Evolutionary conservation across 176 grass and related monocot species (phyloP).

Genomic region (Aegilops bicornis): DNA sequence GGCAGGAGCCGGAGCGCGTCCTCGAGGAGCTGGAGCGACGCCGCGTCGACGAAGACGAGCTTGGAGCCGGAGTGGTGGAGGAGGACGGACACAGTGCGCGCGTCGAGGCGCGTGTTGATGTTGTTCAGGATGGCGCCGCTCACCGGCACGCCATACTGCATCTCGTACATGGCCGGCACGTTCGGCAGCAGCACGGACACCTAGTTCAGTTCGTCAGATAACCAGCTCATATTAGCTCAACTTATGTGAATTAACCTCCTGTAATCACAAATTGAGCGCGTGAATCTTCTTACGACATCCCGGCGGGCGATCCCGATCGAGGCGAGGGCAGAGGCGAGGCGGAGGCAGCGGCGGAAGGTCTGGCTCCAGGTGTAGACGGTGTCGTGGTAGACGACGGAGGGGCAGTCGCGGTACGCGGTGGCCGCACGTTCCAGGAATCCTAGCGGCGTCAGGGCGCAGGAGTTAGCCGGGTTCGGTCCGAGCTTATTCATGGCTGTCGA

Average conservation of each 20-base stretch:
- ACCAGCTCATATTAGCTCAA: too few relatives aligned
- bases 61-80: slow-evolving; percentile 69
- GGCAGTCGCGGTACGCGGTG: slow-evolving; percentile 50
- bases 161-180: slow-evolving; percentile 96
- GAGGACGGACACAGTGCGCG: slow-evolving; percentile 70
- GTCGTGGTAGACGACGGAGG: slow-evolving; percentile 57
- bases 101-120: slow-evolving; percentile 89
- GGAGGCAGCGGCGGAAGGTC: slow-evolving; percentile 54
- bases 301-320: slow-evolving; percentile 49
- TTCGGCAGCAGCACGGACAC: slow-evolving; percentile 86
- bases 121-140: slow-evolving; percentile 84
- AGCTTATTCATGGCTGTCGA: too few relatives aligned
- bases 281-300: slow-evolving; percentile 76
- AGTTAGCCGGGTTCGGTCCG: slow-evolving; percentile 48
- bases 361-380: slow-evolving; percentile 58
- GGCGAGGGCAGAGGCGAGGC: slow-evolving; percentile 43
- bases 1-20: slow-evolving; percentile 52
- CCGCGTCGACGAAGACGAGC: slow-evolving; percentile 63
- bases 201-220: slow-evolving; percentile 15
- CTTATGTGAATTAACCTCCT: too few relatives aligned
- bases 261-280: too few relatives aligned
- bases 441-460: slow-evolving; percentile 50
- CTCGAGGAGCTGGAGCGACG: slow-evolving; percentile 27
- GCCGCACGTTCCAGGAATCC: slow-evolving; percentile 58
- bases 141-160: slow-evolving; percentile 90